Percentiles rank a stretch among this genome's conserved stretches.
Evolutionary conservation across 371 early-diverging fungal species (phyloP).

Genomic region (Rhizopus sp.): DNA sequence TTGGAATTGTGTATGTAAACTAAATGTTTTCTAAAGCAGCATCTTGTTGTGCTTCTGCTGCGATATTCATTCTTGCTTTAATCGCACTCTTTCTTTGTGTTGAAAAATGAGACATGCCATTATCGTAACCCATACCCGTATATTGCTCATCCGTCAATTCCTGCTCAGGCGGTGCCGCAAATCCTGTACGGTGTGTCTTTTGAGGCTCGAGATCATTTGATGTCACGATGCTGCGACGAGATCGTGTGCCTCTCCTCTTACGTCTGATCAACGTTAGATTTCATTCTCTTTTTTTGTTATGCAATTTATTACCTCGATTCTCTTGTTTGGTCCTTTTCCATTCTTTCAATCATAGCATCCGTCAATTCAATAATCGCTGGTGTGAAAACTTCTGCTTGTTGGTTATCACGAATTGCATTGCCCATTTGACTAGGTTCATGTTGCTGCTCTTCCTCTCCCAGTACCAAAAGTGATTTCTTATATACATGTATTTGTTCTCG

Average conservation of each 20-base stretch:
- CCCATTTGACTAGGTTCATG: conserved; percentile 25
- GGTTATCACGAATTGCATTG: conserved; percentile 50
- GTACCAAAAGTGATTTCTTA: conserved; percentile 77
- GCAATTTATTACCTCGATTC: conserved; percentile 35
- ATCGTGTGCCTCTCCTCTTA: conserved; percentile 76
- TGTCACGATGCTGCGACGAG: conserved; percentile 33
- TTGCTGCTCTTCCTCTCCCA: conserved; percentile 18
- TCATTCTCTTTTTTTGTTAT: not conserved
- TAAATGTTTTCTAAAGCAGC: not conserved
- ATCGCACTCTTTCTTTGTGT: conserved; percentile 45
- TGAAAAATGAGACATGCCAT: conserved; percentile 12
- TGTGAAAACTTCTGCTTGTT: conserved; percentile 56
- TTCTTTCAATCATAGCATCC: conserved; percentile 74
- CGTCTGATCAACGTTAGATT: conserved; percentile 46
- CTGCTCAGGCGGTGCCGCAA: conserved; percentile 40
- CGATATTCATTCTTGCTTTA: conserved; percentile 49
- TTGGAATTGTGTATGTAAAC: not conserved
- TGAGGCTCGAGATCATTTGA: conserved; percentile 73
- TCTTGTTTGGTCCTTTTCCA: conserved; percentile 80
- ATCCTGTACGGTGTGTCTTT: conserved; percentile 44
- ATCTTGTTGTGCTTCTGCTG: conserved; percentile 35
- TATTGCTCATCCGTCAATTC: conserved; percentile 48
- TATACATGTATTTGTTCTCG: conserved; percentile 90
- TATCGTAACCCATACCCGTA: conserved; percentile 21
- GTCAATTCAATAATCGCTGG: conserved; percentile 71